These are phyloP conservation scores for Areca catechu DNA, from an alignment of 176 grass and related monocot genomes.

Conservation along the genomic window DNA sequence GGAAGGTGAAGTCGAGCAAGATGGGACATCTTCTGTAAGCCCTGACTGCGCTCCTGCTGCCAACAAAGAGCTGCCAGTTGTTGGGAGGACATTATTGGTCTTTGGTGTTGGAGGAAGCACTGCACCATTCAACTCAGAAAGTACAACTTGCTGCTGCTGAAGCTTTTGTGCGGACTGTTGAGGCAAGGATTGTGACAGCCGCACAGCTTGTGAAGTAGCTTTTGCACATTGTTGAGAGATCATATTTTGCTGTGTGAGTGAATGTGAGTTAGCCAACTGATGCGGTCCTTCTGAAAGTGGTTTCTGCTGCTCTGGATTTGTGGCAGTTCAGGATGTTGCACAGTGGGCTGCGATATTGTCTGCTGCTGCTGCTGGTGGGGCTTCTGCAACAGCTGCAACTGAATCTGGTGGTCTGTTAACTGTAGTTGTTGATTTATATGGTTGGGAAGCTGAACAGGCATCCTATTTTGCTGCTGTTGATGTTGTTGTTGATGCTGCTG, in stretches of 20 bases:
- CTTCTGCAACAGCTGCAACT: conserved; percentile 74
- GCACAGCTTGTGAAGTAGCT: conserved; percentile 28
- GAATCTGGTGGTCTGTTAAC: conserved; percentile 56
- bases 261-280: conserved; percentile 38
- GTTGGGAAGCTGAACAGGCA: conserved; percentile 45
- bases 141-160: conserved; percentile 47
- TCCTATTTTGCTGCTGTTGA: conserved; percentile 27
- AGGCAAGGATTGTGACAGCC: conserved; percentile 16
- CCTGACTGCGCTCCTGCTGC: conserved; percentile 56
- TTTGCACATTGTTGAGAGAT: conserved; percentile 37
- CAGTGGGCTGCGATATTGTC: conserved; percentile 35
- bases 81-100: conserved; percentile 33
- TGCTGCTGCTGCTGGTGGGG: conserved; percentile 81
- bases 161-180: conserved; percentile 45
- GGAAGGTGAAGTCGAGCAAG: conserved; percentile 78
- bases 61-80: conserved; percentile 34
- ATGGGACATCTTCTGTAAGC: conserved; percentile 75
- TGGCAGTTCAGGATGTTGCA: conserved; percentile 41
- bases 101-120: conserved; percentile 25
- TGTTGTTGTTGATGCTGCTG: conserved; percentile 11
- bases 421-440: conserved; percentile 50
- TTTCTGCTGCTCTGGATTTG: conserved; percentile 79
- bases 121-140: conserved; percentile 32
- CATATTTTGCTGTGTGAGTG: conserved; percentile 52
- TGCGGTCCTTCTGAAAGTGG: conserved; percentile 62